These are phyloP conservation scores for Annulohypoxylon maeteangense DNA, from an alignment of 495 filamentous ascomycete species.

Conservation along the genomic window DNA sequence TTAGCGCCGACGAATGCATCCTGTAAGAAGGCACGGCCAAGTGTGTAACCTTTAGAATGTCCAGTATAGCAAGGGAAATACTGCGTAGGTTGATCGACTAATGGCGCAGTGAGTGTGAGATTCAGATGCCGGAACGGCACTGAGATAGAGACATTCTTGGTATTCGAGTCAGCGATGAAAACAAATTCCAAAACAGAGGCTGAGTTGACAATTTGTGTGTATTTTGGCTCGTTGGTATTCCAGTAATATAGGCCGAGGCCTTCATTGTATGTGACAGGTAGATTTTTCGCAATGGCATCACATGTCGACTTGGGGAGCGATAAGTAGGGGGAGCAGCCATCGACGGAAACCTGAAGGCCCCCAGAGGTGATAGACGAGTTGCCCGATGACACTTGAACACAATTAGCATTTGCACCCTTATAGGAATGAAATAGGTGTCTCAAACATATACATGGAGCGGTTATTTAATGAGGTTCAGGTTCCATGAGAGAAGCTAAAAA, in stretches of 20 bases:
- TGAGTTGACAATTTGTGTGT: slow-evolving; percentile 57
- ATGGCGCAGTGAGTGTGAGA: slow-evolving; percentile 61
- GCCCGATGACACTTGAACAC: slow-evolving; percentile 42
- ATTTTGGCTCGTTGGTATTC: slow-evolving; percentile 56
- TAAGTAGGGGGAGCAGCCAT: slow-evolving; percentile 59
- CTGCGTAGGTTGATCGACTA: slow-evolving; percentile 53
- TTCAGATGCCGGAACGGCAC: slow-evolving; percentile 65
- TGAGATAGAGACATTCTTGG: slow-evolving; percentile 59
- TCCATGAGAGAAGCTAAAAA: background rate
- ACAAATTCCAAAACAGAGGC: slow-evolving; percentile 62
- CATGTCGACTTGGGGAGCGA: slow-evolving; percentile 63
- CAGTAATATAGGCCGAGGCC: slow-evolving; percentile 61
- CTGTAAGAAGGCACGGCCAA: slow-evolving; percentile 68
- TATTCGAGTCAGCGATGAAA: slow-evolving; percentile 50
- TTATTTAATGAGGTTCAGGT: background rate
- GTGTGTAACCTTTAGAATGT: slow-evolving; percentile 42
- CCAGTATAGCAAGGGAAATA: slow-evolving; percentile 66
- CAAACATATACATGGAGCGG: background rate
- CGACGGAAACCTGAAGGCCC: slow-evolving; percentile 46
- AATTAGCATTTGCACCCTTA: background rate
- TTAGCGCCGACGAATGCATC: slow-evolving; percentile 66
- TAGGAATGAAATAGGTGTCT: background rate
- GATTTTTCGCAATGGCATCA: slow-evolving; percentile 55
- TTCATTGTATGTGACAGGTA: slow-evolving; percentile 58
- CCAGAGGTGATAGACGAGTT: slow-evolving; percentile 43